Conservation (phyloP, 441 rosid genomes). For the Melastoma candidum region DNA sequence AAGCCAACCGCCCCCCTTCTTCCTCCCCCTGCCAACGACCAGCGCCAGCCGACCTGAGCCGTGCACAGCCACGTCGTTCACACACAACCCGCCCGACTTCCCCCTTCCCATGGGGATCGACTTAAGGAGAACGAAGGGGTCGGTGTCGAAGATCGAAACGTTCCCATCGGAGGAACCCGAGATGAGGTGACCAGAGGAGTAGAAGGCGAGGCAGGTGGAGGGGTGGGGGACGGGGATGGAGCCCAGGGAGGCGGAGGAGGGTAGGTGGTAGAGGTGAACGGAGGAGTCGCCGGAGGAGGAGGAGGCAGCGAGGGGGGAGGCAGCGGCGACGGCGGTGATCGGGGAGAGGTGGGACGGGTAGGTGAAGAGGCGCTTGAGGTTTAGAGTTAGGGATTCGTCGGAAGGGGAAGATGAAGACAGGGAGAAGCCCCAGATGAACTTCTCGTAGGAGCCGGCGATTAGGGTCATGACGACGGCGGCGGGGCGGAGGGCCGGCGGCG, state of each 20-base stretch:
- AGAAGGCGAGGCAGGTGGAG: conserved; percentile 58
- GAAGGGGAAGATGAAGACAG: conserved; percentile 38
- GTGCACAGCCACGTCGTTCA: conserved; percentile 62
- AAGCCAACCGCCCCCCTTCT: conserved; percentile 45
- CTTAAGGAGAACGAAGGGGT: conserved; percentile 73
- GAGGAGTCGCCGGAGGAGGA: conserved; percentile 66
- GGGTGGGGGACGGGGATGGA: conserved; percentile 47
- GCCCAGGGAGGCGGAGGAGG: conserved; percentile 77
- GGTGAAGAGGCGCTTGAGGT: conserved; percentile 61
- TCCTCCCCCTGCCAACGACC: conserved; percentile 40
- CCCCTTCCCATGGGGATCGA: conserved; percentile 55
- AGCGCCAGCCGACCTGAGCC: conserved; percentile 75
- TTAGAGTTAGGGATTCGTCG: conserved; percentile 26
- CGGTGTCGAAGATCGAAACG: conserved; percentile 68
- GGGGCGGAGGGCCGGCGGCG: neutral
- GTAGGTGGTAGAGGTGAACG: conserved; percentile 72
- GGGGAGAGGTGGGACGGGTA: conserved; percentile 77
- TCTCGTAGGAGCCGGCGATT: conserved; percentile 84
- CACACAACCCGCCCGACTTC: conserved; percentile 18
- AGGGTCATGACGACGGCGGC: conserved; percentile 34
- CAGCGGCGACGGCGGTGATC: conserved; percentile 58
- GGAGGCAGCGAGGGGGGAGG: conserved; percentile 77
- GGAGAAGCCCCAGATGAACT: conserved; percentile 81
- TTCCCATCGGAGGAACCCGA: conserved; percentile 78
- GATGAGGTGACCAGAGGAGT: conserved; percentile 78